Percentiles rank a stretch among this genome's conserved stretches.
These are phyloP conservation scores for Trichoderma pleuroti DNA, from an alignment of 2,329 filamentous ascomycete species.

Conservation along the genomic window DNA sequence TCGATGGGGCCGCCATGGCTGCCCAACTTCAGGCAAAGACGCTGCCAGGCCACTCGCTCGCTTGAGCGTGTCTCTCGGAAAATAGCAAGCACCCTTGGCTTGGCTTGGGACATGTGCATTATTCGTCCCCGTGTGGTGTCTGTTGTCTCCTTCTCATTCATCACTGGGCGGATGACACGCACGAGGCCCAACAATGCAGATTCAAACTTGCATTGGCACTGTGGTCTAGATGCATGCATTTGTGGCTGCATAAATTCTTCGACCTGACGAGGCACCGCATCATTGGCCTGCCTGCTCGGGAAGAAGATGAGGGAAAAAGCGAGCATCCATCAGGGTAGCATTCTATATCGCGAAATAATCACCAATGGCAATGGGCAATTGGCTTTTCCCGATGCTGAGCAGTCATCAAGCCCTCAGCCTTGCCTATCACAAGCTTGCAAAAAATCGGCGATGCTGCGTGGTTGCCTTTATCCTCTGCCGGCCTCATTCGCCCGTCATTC, in stretches of 20 bases:
- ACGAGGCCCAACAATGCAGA: slow-evolving; percentile 6
- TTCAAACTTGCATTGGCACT: not conserved
- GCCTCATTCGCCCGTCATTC: slow-evolving; percentile 5
- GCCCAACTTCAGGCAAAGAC: slow-evolving; percentile 13
- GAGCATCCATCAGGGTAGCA: slow-evolving; percentile 3
- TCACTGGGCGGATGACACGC: not conserved
- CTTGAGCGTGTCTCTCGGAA: slow-evolving; percentile 16
- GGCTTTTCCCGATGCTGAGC: not conserved
- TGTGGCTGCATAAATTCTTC: slow-evolving; percentile 16
- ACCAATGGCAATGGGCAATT: slow-evolving; percentile 13
- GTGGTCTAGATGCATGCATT: slow-evolving; percentile 12
- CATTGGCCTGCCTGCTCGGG: not conserved
- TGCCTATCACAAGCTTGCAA: slow-evolving; percentile 12
- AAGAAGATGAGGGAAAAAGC: not conserved
- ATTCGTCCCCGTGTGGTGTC: not conserved
- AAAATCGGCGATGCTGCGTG: not conserved
- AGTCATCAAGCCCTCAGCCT: slow-evolving; percentile 7
- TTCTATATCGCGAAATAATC: slow-evolving; percentile 13
- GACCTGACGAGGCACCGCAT: slow-evolving; percentile 9
- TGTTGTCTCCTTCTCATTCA: not conserved
- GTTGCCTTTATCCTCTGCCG: slow-evolving; percentile 13
- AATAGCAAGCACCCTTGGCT: not conserved
- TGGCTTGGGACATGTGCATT: not conserved
- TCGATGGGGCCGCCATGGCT: slow-evolving; percentile 13
- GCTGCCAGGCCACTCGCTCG: slow-evolving; percentile 3